Conservation (phyloP, 1,284 basidiomycete species). For the Ceratobasidium sp. region DNA sequence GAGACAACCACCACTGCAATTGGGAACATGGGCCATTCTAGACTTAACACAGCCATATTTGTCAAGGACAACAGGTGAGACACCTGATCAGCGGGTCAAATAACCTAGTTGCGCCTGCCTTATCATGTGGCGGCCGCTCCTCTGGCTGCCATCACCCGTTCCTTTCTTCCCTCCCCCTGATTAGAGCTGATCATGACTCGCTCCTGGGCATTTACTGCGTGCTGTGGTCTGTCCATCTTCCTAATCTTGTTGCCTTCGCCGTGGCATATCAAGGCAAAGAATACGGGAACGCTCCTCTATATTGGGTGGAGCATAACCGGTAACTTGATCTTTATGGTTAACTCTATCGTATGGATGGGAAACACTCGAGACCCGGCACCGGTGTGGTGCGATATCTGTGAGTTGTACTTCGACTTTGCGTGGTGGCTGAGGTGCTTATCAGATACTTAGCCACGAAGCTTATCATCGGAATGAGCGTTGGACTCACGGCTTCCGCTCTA, state of each 20-base stretch:
- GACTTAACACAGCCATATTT: not conserved
- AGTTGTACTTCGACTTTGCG: not conserved
- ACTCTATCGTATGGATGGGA: constrained; percentile 75
- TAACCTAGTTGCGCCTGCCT: not conserved
- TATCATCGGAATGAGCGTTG: constrained; percentile 59
- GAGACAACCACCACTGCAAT: too few relatives aligned
- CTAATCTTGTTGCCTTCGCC: constrained; percentile 67
- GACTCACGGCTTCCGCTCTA: constrained; percentile 62
- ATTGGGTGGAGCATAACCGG: constrained; percentile 72
- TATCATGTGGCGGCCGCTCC: not conserved
- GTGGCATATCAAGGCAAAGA: constrained; percentile 74
- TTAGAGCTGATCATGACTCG: not conserved
- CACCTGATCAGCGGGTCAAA: not conserved
- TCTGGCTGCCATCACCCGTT: not conserved
- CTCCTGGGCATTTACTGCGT: not conserved
- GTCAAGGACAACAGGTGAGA: not conserved
- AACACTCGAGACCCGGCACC: constrained; percentile 68
- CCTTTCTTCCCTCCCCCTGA: not conserved
- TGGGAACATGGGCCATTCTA: too few relatives aligned
- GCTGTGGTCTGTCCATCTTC: constrained; percentile 56
- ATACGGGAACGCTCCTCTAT: constrained; percentile 73
- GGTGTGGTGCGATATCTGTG: constrained; percentile 73
- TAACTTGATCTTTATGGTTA: constrained; percentile 70
- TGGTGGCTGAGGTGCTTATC: not conserved
- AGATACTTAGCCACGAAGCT: constrained; percentile 51